These are phyloP conservation scores for Bruguiera parviflora DNA, from an alignment of 345 rosid genomes.

Conservation along the genomic window DNA sequence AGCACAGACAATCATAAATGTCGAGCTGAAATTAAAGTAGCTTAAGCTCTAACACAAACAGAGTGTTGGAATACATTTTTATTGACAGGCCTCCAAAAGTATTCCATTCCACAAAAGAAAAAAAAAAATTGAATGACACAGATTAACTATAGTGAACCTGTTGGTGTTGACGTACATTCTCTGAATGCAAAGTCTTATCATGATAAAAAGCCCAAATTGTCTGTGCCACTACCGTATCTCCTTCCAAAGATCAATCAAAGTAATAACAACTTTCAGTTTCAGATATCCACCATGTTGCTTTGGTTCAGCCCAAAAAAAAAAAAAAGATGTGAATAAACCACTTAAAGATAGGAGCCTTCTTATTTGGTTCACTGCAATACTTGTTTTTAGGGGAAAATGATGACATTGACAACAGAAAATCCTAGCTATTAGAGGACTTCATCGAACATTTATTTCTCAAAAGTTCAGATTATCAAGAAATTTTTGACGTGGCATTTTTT, in stretches of 20 bases:
- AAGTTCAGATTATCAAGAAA: neutral
- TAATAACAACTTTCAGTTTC: too few species aligned
- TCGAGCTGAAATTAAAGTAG: neutral
- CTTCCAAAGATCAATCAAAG: too few species aligned
- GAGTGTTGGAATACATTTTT: neutral
- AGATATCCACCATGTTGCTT: too few species aligned
- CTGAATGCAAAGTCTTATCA: neutral
- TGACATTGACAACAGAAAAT: neutral
- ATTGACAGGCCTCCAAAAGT: neutral
- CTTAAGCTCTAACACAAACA: constrained; percentile 6
- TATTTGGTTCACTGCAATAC: too few species aligned
- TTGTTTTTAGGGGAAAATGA: too few species aligned
- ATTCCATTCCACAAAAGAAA: neutral
- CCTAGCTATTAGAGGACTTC: neutral
- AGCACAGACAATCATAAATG: neutral
- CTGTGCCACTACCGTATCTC: too few species aligned
- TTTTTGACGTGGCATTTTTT: neutral
- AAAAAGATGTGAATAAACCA: too few species aligned
- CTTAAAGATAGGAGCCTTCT: too few species aligned
- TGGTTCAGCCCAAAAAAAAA: too few species aligned
- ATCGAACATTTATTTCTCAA: neutral
- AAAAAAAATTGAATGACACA: neutral
- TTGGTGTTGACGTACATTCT: neutral
- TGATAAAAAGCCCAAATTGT: too few species aligned
- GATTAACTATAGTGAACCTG: constrained; percentile 2